These are phyloP conservation scores for Lentinula novae-zelandiae DNA, from an alignment of 1,284 basidiomycete genomes.

Conservation along the genomic window DNA sequence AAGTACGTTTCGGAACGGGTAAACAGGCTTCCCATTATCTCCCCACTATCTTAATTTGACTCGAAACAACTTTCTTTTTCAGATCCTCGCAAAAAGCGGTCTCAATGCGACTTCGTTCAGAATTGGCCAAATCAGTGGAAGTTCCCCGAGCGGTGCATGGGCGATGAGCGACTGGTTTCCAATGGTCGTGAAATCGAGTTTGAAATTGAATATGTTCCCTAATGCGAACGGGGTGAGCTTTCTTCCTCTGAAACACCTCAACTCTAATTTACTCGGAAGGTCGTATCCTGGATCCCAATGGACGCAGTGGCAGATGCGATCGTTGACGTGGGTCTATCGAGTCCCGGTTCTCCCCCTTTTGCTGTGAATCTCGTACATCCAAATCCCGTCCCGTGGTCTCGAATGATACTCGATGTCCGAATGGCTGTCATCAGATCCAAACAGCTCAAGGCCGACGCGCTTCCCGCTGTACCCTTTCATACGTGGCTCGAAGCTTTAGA, in stretches of 20 bases:
- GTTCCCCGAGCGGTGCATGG: constrained; percentile 8
- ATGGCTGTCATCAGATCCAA: constrained; percentile 19
- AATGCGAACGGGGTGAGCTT: background rate
- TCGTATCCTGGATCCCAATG: constrained; percentile 31
- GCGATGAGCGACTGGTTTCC: constrained; percentile 9
- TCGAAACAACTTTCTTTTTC: background rate
- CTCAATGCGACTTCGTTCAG: background rate
- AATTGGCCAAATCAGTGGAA: constrained; percentile 8
- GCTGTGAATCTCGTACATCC: constrained; percentile 35
- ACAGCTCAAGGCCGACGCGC: constrained; percentile 8
- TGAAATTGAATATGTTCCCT: constrained; percentile 19
- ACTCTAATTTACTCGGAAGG: constrained; percentile 12
- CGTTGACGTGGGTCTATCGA: constrained; percentile 25
- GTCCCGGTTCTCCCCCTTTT: constrained; percentile 10
- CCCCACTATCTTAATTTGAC: background rate
- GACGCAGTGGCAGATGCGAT: constrained; percentile 27
- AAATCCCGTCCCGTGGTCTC: constrained; percentile 27
- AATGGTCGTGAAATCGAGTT: constrained; percentile 13
- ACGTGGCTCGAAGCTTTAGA: constrained; percentile 29
- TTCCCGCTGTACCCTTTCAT: constrained; percentile 26
- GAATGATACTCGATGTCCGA: constrained; percentile 23
- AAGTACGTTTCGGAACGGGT: constrained; percentile 22
- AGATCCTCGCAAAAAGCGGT: constrained; percentile 2
- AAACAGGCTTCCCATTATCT: background rate
- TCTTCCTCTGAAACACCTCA: background rate